Percentiles rank a stretch among this genome's conserved stretches.
phyloP scores from a whole-genome alignment of 345 rosid genomes.

The Linum tenue region DNA sequence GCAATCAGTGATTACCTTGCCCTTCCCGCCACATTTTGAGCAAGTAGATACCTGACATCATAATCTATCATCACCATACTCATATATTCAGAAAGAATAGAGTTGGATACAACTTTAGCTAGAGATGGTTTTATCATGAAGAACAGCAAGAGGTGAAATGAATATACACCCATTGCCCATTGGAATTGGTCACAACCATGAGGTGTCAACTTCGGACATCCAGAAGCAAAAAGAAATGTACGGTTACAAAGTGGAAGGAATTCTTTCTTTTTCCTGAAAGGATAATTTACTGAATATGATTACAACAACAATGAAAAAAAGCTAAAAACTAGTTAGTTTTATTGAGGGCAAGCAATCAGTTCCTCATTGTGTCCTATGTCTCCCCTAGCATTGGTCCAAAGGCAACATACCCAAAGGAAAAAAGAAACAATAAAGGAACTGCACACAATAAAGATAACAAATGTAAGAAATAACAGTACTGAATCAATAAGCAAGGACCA shows the following conservation, averaged over 20 bases:
- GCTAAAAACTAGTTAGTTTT: too few relatives aligned
- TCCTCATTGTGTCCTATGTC: background rate
- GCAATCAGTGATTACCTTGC: conserved; percentile 63
- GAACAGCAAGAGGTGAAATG: too few relatives aligned
- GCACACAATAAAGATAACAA: too few relatives aligned
- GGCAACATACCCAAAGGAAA: background rate
- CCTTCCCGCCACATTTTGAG: conserved; percentile 68
- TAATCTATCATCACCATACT: conserved; percentile 12
- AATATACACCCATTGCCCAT: too few relatives aligned
- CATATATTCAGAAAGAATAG: background rate
- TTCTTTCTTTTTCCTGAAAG: background rate
- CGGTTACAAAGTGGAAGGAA: background rate
- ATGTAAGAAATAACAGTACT: background rate
- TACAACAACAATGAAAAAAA: too few relatives aligned
- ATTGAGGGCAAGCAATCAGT: too few relatives aligned
- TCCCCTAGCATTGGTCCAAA: background rate
- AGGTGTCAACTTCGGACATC: too few relatives aligned
- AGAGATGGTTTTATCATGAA: too few relatives aligned
- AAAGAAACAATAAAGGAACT: background rate
- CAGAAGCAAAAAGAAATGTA: too few relatives aligned
- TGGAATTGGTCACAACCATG: too few relatives aligned
- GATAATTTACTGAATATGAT: too few relatives aligned
- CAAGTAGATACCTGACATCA: conserved; percentile 78
- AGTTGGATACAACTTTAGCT: background rate
- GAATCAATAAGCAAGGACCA: conserved; percentile 10